Base-by-base conservation (phyloP, 2,329 filamentous ascomycete genomes). In the Colletotrichum sp. region DNA sequence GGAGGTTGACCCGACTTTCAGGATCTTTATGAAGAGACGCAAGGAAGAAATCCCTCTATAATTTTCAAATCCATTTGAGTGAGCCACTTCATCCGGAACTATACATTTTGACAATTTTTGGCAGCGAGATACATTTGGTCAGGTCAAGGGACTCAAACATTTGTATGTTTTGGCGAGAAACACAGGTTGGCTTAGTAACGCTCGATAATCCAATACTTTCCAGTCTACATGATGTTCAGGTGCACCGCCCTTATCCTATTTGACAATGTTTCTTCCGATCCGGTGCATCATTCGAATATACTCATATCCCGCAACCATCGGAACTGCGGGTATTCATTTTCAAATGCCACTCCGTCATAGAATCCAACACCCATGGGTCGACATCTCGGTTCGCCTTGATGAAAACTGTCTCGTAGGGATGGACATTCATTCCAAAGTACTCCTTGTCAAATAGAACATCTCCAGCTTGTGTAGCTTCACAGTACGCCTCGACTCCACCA, bases 321-420 rank as follows among this genome's bases (percentile, higher is more conserved):
- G 79, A 83, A 66, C 82, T 82, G 6, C 75, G 78, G 52, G 75
- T 78, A 6, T 69, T 71, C 5, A 64, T 52, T 16, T 66, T 77
- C 21, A 80, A 64, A 63, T 84, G 83, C 81, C 81, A 82, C 57
- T 81, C 77, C 2, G 82, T 83, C 57, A 85, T 69, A 24, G 77
- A 77, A 4, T 78, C 71, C 34, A 85, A 71, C 36, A 80, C 67
- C 2, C 59, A 24, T 4, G 78, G 78, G 55, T 83, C 82, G 62
- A 83, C 81, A 16, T 80, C 78, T 44, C 80, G 78, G 55, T 83
- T 83, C 6, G 82, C 80, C 78, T 85, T 84, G 68, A 81, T 77
- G 68, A 86, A 86, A 13, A 86, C 65, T 2, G 82, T 83, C 80
- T 86, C 84, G 76, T 85, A 86, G 4, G 84, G 84, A 62, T 86